Evolutionary conservation across 2,329 filamentous ascomycete species (phyloP), one percentile per base, ranked within the genome.

Genomic region (Cladorrhinum sp.): DNA sequence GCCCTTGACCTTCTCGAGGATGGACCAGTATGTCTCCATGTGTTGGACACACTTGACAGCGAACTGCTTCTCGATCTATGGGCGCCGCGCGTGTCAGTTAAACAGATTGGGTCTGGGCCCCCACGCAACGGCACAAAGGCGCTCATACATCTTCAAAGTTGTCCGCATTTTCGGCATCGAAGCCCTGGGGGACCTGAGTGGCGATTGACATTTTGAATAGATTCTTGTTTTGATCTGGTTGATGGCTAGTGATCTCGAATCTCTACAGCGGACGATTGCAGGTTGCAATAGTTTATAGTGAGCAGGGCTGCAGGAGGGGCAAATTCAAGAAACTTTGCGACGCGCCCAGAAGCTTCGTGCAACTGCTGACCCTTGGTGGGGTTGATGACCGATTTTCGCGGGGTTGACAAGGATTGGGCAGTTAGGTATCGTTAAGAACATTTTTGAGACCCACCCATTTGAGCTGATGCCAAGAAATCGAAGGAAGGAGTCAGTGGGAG

Each of bases 31-130:
- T 53, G 93, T 97, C 72, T 91, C 85, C 84, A 99, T 91, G 76
- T 99, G 95, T 76, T 96, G 91, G 38, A 98, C 95, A 55, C 89
- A 93, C 82, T 98, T 98, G 70, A 99, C 95, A 27, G 95, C 95
- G 72, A 99, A 99, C 77, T 98, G 95, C 83, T 97, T 96, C 84
- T 99, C 95, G 74, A 99, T 97, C 91, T 96, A 67, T 36, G 32
- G 13, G n/a, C 16, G 12, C 38, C 18, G 7, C 8, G 2, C 18
- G 12, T 49, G 53, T 56, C 53, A 56, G 36, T 51, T 54, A 5
- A 18, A 22, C n/a, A n/a, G n/a, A n/a, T n/a, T 10, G 1, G 5
- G 16, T 3, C 50, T 65, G 7, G 52, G 58, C 38, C 1, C 54
- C 48, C 20, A 16, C 50, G 24, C 12, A 32, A 16, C 9, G 10